Evolutionary conservation across 495 filamentous ascomycete genomes (phyloP).

Genomic region (Daldinia caldariorum): DNA sequence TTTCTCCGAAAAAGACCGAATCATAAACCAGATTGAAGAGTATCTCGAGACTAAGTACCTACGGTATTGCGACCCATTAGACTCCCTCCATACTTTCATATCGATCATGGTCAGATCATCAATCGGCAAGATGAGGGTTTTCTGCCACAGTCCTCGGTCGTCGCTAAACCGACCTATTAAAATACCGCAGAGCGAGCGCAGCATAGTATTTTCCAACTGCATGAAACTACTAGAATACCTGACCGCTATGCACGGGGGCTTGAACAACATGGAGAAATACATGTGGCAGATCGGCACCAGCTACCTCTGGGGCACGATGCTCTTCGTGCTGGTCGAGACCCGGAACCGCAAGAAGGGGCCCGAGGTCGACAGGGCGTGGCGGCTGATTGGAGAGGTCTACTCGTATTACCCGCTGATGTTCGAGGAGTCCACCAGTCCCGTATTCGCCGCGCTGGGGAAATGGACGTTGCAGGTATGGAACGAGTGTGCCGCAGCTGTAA

Average conservation of each 20-base stretch:
- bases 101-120: slow-evolving; percentile 52
- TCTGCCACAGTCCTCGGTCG: slow-evolving; percentile 47
- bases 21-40: slow-evolving; percentile 29
- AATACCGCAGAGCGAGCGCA: slow-evolving; percentile 40
- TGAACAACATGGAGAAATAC: slow-evolving; percentile 40
- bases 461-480: slow-evolving; percentile 47
- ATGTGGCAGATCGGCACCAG: slow-evolving; percentile 50
- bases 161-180: slow-evolving; percentile 33
- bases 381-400: slow-evolving; percentile 37
- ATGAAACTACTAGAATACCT: slow-evolving; percentile 47
- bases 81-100: slow-evolving; percentile 47
- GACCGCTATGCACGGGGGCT: slow-evolving; percentile 33
- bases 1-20: slow-evolving; percentile 45
- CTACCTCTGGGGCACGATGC: slow-evolving; percentile 52
- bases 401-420: slow-evolving; percentile 43
- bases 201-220: slow-evolving; percentile 42
- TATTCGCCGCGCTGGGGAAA: slow-evolving; percentile 47
- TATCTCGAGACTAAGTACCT: slow-evolving; percentile 25
- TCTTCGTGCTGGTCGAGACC: slow-evolving; percentile 53
- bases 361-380: slow-evolving; percentile 46
- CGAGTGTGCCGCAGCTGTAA: slow-evolving; percentile 37
- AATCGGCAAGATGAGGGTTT: slow-evolving; percentile 48
- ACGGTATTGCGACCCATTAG: slow-evolving; percentile 32
- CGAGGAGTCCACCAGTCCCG: slow-evolving; percentile 36
- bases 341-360: slow-evolving; percentile 48